Conservation (phyloP, 23 red algal species). For the Pyropia yezoensis region DNA sequence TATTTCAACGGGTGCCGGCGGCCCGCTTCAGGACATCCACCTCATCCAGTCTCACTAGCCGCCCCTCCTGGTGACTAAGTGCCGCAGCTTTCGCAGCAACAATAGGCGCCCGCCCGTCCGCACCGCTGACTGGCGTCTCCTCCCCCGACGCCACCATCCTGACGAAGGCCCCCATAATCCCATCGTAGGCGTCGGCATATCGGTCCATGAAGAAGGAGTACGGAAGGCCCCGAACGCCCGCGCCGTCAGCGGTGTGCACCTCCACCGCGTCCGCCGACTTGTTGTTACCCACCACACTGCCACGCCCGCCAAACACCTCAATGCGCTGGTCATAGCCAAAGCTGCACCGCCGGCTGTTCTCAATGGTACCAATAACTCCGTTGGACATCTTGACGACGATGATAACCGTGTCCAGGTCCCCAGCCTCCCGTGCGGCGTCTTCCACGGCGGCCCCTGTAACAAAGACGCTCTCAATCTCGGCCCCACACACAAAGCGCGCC, state of each 20-base stretch:
- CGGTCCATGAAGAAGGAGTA: constrained; percentile 97
- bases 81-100: constrained; percentile 76
- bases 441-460: constrained; percentile 59
- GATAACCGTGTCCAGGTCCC: constrained; percentile 72
- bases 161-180: constrained; percentile 78
- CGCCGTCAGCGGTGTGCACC: constrained; percentile 42
- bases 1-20: constrained; percentile 13
- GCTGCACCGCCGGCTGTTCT: constrained; percentile 61
- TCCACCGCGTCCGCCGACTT: constrained; percentile 20
- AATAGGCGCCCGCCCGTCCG: constrained; percentile 82
- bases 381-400: constrained; percentile 85
- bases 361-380: constrained; percentile 80
- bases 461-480: constrained; percentile 71
- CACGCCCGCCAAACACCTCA: constrained; percentile 87
- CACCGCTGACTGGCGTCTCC: constrained; percentile 43
- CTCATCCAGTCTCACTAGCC: constrained; percentile 71
- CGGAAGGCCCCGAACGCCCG: constrained; percentile 38
- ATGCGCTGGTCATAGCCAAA: constrained; percentile 96
- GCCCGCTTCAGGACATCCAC: constrained; percentile 38
- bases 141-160: constrained; percentile 59
- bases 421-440: constrained; percentile 53
- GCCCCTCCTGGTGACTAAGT: constrained; percentile 53
- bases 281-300: constrained; percentile 68
- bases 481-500: constrained; percentile 68
- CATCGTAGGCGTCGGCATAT: constrained; percentile 76